Evolutionary conservation across 257 asterid species (phyloP).

Genomic region (Schizonepeta tenuifolia): DNA sequence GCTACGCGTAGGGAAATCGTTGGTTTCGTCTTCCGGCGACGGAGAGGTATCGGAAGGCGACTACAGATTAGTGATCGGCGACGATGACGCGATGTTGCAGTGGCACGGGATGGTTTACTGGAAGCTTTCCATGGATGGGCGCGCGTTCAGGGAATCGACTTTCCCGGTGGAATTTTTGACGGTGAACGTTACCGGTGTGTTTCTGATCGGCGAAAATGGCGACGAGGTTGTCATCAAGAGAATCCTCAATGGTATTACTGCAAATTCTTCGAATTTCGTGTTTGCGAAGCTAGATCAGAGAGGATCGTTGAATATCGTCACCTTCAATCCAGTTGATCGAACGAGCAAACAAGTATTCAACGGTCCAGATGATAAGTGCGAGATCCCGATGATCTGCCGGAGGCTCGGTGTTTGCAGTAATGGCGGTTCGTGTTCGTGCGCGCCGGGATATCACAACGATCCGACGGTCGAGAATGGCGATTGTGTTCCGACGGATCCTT

Average conservation of each 20-base stretch:
- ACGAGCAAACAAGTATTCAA: conserved; percentile 33
- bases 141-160: conserved; percentile 40
- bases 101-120: conserved; percentile 69
- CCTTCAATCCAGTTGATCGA: conserved; percentile 6
- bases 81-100: conserved; percentile 51
- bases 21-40: conserved; percentile 42
- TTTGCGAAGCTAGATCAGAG: conserved; percentile 44
- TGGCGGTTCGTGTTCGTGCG: conserved; percentile 67
- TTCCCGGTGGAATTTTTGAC: conserved; percentile 45
- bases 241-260: conserved; percentile 16
- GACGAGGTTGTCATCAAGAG: conserved; percentile 40
- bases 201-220: conserved; percentile 47
- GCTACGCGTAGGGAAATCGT: conserved; percentile 45
- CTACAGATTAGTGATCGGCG: conserved; percentile 46
- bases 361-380: conserved; percentile 54
- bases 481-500: conserved; percentile 55
- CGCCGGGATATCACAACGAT: conserved; percentile 53
- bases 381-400: conserved; percentile 53
- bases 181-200: conserved; percentile 59
- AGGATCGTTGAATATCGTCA: conserved; percentile 49
- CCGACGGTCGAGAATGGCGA: conserved; percentile 26
- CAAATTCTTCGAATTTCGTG: conserved; percentile 32
- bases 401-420: conserved; percentile 55
- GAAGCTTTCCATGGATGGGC: conserved; percentile 58
- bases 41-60: conserved; percentile 57